Base-by-base conservation (phyloP, 176 grass and related monocot species). In the Triticum urartu region DNA sequence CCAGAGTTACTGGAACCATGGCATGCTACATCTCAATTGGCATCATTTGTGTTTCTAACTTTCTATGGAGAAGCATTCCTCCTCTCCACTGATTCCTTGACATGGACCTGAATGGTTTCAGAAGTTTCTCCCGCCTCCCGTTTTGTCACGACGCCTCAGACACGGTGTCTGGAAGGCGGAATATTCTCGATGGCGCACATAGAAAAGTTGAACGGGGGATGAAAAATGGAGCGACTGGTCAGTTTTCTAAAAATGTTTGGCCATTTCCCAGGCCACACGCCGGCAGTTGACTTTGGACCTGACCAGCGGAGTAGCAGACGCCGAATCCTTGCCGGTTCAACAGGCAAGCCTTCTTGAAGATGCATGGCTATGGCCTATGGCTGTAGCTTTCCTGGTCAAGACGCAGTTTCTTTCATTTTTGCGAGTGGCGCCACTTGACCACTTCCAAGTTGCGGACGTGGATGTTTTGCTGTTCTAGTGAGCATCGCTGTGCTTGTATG, bases 201-300 rank as follows among this genome's bases (percentile, higher is more conserved):
- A 68, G 81, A 80, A 68, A 63, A 52, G 36, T 84, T 88, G 81
- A 88, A 88, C 50, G 5, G 60, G 76, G 43, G 82, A 79, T 79
- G 79, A 34, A 69, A 77, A 69, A 77, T 77, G 78, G 10, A 83
- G 79, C 38, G 83, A 28, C 7, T 64, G 28, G 45, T 64, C 25
- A 3, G 68, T 74, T 87, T 39, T 84, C 68, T 68, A 25, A 59
- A 60, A 60, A 70, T 61, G 81, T 88, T 84, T 88, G 89, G 86
- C 70, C 81, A 34, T 71, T 62, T 69, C 68, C 43, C 35, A 75
- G 75, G 80, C 84, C 58, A 67, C 75, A 81, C 61, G 83, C 69
- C 30, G 8, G 60, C 68, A 17, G 81, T 85, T 88, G 86, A 91
- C 89, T 91, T 88, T 81, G 89, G 88, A 91, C 76, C 75, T 84